Conservation (phyloP, 179 eudicot genomes). For the Monotropa hypopitys region DNA sequence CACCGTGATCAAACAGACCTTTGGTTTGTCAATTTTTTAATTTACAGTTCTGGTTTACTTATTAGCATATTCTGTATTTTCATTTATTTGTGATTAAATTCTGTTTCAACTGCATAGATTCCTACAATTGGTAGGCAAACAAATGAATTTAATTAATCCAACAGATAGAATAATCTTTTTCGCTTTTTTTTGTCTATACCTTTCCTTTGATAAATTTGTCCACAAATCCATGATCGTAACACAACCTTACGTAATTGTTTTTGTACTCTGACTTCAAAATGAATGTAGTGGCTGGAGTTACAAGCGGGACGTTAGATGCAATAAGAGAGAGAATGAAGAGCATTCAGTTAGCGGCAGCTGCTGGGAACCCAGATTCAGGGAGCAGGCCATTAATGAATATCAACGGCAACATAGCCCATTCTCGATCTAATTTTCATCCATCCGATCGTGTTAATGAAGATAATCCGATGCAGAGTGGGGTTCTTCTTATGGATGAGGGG, state of each 20-base stretch:
- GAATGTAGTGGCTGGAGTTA: conserved; percentile 27
- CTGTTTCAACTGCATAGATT: no score
- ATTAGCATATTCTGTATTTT: no score
- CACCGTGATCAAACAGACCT: no score
- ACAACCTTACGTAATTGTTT: neutral
- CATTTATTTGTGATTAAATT: no score
- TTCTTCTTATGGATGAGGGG: conserved; percentile 91
- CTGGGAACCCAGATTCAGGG: conserved; percentile 47
- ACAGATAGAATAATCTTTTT: neutral
- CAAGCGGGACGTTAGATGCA: conserved; percentile 72
- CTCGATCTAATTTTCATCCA: conserved; percentile 19
- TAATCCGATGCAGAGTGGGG: conserved; percentile 51
- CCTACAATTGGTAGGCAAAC: no score
- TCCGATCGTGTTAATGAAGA: conserved; percentile 25
- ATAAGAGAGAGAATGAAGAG: conserved; percentile 93
- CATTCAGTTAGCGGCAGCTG: conserved; percentile 71
- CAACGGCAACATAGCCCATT: conserved; percentile 42
- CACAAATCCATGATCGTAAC: neutral
- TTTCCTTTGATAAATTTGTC: neutral
- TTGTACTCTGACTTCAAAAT: neutral
- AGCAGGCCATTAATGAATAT: conserved; percentile 42
- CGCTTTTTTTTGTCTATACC: neutral
- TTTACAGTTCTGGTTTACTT: no score
- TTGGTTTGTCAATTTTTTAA: no score
- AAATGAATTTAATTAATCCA: no score